Evolutionary conservation across 129 eudicot genomes (phyloP).

Genomic region (Artemisia tridentata): DNA sequence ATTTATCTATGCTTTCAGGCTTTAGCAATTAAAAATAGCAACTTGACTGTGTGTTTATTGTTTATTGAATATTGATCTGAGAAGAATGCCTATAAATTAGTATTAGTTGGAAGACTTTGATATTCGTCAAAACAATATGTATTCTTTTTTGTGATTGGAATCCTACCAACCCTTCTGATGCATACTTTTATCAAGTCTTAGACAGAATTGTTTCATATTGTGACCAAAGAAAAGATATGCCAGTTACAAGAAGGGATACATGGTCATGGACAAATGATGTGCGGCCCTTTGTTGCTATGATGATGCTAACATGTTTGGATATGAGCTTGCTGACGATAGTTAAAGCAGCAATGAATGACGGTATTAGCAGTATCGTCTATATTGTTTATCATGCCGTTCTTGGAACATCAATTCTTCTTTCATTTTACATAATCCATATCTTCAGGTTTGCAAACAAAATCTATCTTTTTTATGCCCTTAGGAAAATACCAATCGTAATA

Average conservation of each 20-base stretch:
- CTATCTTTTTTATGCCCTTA: constrained; percentile 13
- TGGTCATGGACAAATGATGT: constrained; percentile 9
- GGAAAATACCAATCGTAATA: background rate
- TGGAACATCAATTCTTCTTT: constrained; percentile 36
- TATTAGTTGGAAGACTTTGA: no score
- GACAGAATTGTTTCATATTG: no score
- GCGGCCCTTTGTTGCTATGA: constrained; percentile 30
- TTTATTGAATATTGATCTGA: no score
- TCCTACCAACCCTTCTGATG: no score
- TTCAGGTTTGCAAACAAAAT: constrained; percentile 25
- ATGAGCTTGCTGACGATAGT: constrained; percentile 23
- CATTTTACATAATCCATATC: constrained; percentile 32
- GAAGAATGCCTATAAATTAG: no score
- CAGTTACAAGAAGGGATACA: background rate
- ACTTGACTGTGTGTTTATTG: no score
- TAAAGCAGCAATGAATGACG: constrained; percentile 32
- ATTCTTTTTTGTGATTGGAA: no score
- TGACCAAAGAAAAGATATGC: constrained; percentile 4
- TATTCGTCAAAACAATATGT: no score
- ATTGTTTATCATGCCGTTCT: constrained; percentile 31
- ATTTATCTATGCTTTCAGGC: no score
- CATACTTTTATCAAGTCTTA: no score
- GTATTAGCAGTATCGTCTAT: constrained; percentile 30
- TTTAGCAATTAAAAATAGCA: no score
- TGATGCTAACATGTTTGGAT: constrained; percentile 21